These are phyloP conservation scores for Amanita subjunquillea DNA, from an alignment of 768 basidiomycete species.

Conservation along the genomic window DNA sequence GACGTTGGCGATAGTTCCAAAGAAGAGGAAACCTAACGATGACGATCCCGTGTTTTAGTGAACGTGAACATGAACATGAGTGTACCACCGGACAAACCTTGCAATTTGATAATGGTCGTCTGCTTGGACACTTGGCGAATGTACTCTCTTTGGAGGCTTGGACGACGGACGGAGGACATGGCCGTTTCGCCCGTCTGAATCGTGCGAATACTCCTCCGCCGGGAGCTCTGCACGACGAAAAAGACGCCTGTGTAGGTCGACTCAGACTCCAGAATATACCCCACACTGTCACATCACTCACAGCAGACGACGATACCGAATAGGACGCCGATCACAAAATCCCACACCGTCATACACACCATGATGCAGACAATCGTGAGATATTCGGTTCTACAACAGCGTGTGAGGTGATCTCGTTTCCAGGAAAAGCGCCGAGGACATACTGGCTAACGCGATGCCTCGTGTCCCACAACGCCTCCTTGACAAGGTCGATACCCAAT, in stretches of 20 bases:
- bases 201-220: conserved; percentile 71
- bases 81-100: conserved; percentile 31
- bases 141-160: conserved; percentile 79
- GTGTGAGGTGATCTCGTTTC: neutral
- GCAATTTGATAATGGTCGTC: conserved; percentile 79
- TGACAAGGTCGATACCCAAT: conserved; percentile 86
- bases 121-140: conserved; percentile 89
- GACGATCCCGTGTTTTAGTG: no score
- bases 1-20: conserved; percentile 86
- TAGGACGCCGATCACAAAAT: conserved; percentile 89
- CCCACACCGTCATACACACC: conserved; percentile 87
- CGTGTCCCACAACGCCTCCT: conserved; percentile 96
- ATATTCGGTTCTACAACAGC: conserved; percentile 50
- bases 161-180: conserved; percentile 86
- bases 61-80: no score
- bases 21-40: conserved; percentile 55
- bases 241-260: conserved; percentile 55
- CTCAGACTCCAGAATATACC: neutral
- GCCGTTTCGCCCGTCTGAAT: conserved; percentile 77
- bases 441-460: conserved; percentile 75
- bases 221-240: conserved; percentile 95
- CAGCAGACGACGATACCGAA: conserved; percentile 91
- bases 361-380: conserved; percentile 80
- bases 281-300: conserved; percentile 20
- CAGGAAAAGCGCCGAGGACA: conserved; percentile 9